phyloP scores from a whole-genome alignment of 805 yeast species.

The Sugiyamaella chiloensis region DNA sequence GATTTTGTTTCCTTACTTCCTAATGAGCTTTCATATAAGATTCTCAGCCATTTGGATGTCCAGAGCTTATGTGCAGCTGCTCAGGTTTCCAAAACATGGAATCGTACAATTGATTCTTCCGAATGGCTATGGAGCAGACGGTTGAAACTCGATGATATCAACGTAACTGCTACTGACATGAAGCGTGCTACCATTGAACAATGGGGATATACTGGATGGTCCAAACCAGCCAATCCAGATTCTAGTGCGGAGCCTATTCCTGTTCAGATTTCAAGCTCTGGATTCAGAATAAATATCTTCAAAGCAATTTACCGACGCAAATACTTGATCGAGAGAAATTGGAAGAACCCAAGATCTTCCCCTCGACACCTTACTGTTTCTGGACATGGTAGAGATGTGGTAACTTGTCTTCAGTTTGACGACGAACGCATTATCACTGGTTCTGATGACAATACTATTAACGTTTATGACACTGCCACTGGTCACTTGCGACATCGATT shows the following conservation, averaged over 20 bases:
- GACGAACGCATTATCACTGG: constrained; percentile 89
- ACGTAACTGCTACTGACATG: constrained; percentile 34
- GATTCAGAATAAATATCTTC: constrained; percentile 39
- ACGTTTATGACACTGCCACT: constrained; percentile 71
- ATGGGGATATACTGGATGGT: constrained; percentile 36
- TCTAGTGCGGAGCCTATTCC: constrained; percentile 21
- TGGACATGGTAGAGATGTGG: constrained; percentile 77
- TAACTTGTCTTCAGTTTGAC: constrained; percentile 92
- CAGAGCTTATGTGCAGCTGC: constrained; percentile 58
- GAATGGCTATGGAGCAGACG: constrained; percentile 68
- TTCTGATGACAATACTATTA: constrained; percentile 80
- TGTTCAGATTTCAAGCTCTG: too few relatives aligned
- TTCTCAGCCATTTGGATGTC: constrained; percentile 63
- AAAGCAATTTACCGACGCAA: constrained; percentile 62
- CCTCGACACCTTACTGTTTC: constrained; percentile 67
- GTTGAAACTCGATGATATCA: constrained; percentile 57
- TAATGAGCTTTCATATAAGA: constrained; percentile 62
- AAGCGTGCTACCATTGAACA: constrained; percentile 34
- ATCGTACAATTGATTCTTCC: constrained; percentile 54
- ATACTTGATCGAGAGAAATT: constrained; percentile 56
- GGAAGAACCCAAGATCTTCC: constrained; percentile 71
- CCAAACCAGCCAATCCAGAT: constrained; percentile 2
- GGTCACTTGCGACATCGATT: constrained; percentile 64
- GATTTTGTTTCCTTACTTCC: constrained; percentile 75
- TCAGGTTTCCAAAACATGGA: constrained; percentile 70